phyloP scores from a whole-genome alignment of 2,329 filamentous ascomycete species.

The Scedosporium minutisporum region DNA sequence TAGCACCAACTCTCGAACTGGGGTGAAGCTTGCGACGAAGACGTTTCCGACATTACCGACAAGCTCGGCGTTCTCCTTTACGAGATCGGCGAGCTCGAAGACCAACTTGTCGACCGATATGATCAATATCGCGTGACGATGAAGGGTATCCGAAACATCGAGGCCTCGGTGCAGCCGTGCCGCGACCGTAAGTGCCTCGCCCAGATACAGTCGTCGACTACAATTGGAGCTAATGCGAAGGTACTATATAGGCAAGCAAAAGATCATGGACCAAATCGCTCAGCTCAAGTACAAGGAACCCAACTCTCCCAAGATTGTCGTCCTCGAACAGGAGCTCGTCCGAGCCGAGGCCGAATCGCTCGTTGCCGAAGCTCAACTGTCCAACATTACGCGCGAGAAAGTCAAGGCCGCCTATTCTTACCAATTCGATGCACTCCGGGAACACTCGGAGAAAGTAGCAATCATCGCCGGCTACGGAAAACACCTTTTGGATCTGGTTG shows the following conservation, averaged over 20 bases:
- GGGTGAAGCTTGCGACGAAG: conserved; percentile 92
- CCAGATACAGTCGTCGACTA: not conserved
- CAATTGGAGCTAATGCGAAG: not conserved
- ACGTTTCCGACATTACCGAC: conserved; percentile 97
- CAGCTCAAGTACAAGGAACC: conserved; percentile 99
- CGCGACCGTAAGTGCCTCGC: conserved; percentile 67
- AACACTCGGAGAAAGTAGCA: conserved; percentile 96
- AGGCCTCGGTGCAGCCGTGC: conserved; percentile 95
- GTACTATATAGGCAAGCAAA: conserved; percentile 70
- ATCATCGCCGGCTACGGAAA: conserved; percentile 97
- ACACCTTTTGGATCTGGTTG: conserved; percentile 92
- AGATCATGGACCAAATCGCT: conserved; percentile 97
- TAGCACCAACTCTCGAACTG: conserved; percentile 98
- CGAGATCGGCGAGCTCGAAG: conserved; percentile 95
- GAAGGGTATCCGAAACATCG: conserved; percentile 98
- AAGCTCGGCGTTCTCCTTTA: conserved; percentile 97
- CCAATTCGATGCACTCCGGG: conserved; percentile 93
- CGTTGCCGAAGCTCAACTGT: conserved; percentile 93
- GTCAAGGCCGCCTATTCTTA: conserved; percentile 97
- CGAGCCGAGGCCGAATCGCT: conserved; percentile 98
- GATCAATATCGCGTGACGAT: conserved; percentile 99
- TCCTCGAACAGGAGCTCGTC: conserved; percentile 96
- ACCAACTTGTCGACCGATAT: conserved; percentile 97
- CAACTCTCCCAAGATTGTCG: conserved; percentile 93
- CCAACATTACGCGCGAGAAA: conserved; percentile 99